Base-by-base conservation (phyloP, 2,329 filamentous ascomycete species). In the Colletotrichum sp. region DNA sequence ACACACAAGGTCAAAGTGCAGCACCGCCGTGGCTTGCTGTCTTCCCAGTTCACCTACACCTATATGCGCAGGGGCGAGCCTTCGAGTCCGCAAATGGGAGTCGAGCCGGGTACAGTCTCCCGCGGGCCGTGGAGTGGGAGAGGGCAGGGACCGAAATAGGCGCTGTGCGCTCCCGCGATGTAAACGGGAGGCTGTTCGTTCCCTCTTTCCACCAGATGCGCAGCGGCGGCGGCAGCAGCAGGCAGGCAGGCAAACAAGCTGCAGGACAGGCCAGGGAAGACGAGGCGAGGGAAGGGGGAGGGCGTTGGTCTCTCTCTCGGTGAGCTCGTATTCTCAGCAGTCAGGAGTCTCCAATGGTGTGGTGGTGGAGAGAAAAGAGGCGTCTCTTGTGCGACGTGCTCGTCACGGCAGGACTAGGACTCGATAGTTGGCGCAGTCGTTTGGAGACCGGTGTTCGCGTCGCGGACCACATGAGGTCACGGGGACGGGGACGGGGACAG, bases 241-340 rank as follows among this genome's bases (percentile, higher is more conserved):
- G 32, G 32, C 44, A 71, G 39, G 61, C 44, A 57, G 67, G 66
- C 71, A 64, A 62, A 29, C 44, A 39, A 63, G 67, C 67, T 61
- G 52, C 44, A 70, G 68, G 25, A 22, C 16, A 69, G 29, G 63
- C 55, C 57, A 32, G 52, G 27, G 69, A 12, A 61, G 44, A 49
- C 22, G 55, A 76, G 65, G 34, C 67, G 59, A 59, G 67, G 34
- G 44, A 70, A n/a, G 25, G 44, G 72, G 61, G 34, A 71, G 44
- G 66, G 39, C 39, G 44, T 69, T 66, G 39, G n/a, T 52, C n/a
- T 65, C 55, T 68, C 55, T 49, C 44, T 52, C 11, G n/a, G 0
- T 36, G 64, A 73, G 63, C 81, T 85, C 84, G 84, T 84, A 85
- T 84, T 82, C 77, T 80, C 79, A 79, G 79, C 78, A 78, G 75